Evolutionary conservation across 306 rosid species (phyloP), one percentile per base, ranked within the genome.

Genomic region (Cajanus cajan): DNA sequence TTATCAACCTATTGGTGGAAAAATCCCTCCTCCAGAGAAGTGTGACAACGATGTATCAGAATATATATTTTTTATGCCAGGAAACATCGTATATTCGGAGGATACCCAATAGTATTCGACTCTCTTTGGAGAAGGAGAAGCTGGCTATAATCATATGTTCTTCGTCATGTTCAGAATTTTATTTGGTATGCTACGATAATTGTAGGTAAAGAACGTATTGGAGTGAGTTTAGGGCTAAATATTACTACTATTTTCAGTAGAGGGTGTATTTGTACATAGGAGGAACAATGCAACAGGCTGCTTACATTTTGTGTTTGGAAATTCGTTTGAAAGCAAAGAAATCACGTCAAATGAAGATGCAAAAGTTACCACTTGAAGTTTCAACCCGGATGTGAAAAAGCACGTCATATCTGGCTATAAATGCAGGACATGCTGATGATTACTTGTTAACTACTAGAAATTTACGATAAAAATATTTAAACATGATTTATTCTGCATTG

Each of bases 211-310:
- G 70, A 61, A 25, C 68, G 68, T 51, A 67, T 74, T 70, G 31
- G 34, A 21, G 50, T 67, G 45, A 62, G n/a, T 43, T 36, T 40
- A 31, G 67, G 71, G 73, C 45, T 4, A 62, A 44, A 74, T 78
- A 73, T 75, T 70, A 64, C 71, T 28, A 40, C 71, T 28, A 40
- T 73, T 54, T 64, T 37, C 74, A 22, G 14, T 34, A 67, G 84
- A 80, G 84, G 73, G 76, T 50, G 84, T 68, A 61, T 68, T 52
- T 71, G 86, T 77, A 80, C 66, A 80, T 73, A 74, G 71, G 48
- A 64, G 47, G 18, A 12, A 59, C 65, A 59, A 28, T 25, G n/a
- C 12, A 13, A 11, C 67, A 31, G 67, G 67, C 21, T 61, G 31
- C 58, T 51, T 51, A 28, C 19, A 28, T 28, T 58, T 58, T 58